A percentile compares a stretch with the other conserved stretches of the same genome.
These are phyloP conservation scores for Colletotrichum sp. DNA, from an alignment of 2,329 filamentous ascomycete species.

Conservation along the genomic window DNA sequence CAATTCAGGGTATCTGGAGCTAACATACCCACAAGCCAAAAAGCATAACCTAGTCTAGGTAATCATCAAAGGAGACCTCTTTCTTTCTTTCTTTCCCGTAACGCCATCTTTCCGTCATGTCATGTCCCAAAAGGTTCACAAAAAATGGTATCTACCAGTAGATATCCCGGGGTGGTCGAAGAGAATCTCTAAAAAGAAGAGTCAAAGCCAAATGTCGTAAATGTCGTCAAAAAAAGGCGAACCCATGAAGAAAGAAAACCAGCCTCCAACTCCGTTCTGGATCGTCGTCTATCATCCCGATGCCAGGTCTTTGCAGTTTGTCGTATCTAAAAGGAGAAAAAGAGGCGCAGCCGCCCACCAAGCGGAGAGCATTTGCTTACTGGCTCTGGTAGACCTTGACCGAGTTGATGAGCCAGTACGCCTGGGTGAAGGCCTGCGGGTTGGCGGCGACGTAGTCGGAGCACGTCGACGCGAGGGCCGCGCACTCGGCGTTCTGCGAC, in stretches of 20 bases:
- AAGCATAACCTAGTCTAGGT: neutral
- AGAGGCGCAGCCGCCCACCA: neutral
- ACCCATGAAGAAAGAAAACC: neutral
- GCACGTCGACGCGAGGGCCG: conserved; percentile 68
- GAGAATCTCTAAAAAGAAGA: neutral
- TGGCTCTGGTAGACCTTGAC: conserved; percentile 65
- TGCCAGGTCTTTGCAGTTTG: neutral
- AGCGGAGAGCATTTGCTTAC: neutral
- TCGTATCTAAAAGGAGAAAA: neutral
- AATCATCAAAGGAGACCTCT: neutral
- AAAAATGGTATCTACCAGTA: conserved; percentile 7
- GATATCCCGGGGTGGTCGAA: neutral
- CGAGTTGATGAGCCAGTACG: conserved; percentile 80
- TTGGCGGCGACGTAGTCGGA: conserved; percentile 74
- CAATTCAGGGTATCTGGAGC: conserved; percentile 10
- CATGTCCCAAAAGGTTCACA: neutral
- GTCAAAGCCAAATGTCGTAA: neutral
- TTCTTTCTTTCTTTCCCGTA: neutral
- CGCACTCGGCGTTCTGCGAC: conserved; percentile 61
- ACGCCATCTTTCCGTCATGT: neutral
- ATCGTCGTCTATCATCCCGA: neutral
- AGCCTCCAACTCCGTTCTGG: conserved; percentile 11
- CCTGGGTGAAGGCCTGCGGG: conserved; percentile 71
- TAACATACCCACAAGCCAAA: neutral
- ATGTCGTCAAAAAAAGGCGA: neutral